These are phyloP conservation scores for Geum urbanum DNA, from an alignment of 306 rosid genomes.

Conservation along the genomic window DNA sequence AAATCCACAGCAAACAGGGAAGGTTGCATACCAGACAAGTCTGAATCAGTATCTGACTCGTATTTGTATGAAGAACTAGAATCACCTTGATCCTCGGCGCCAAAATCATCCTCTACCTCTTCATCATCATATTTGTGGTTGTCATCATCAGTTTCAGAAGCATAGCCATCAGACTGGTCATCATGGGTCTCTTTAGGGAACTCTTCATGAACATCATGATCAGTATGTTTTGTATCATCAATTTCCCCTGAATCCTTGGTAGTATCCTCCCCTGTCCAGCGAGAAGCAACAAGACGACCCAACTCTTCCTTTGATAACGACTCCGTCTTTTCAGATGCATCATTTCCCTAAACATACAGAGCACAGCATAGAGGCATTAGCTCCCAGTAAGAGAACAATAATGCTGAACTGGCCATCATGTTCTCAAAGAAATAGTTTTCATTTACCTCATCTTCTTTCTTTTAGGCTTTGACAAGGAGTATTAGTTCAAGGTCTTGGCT, in stretches of 20 bases:
- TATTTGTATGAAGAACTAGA: constrained; percentile 53
- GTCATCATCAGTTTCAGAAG: constrained; percentile 82
- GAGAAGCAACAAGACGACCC: constrained; percentile 98
- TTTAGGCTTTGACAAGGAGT: constrained; percentile 3
- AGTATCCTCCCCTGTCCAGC: constrained; percentile 87
- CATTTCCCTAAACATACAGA: constrained; percentile 46
- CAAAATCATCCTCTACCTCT: constrained; percentile 44
- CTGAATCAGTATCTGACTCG: constrained; percentile 51
- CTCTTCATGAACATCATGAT: constrained; percentile 45
- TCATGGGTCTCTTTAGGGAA: constrained; percentile 35
- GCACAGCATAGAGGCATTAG: constrained; percentile 21
- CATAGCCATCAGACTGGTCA: constrained; percentile 66
- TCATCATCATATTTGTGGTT: constrained; percentile 49
- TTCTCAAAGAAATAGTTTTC: not conserved
- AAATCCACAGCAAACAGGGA: constrained; percentile 18
- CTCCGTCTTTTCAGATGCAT: constrained; percentile 52
- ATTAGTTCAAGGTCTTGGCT: constrained; percentile 13
- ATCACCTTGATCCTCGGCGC: constrained; percentile 57
- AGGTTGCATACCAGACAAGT: constrained; percentile 60
- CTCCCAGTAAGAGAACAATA: constrained; percentile 20
- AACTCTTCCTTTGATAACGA: constrained; percentile 89
- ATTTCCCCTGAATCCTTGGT: constrained; percentile 41
- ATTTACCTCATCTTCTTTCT: not conserved
- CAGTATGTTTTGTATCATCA: constrained; percentile 32
- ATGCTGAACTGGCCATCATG: not conserved